Base-by-base conservation (phyloP, 1,139 yeast genomes). In the Pichia sp. region DNA sequence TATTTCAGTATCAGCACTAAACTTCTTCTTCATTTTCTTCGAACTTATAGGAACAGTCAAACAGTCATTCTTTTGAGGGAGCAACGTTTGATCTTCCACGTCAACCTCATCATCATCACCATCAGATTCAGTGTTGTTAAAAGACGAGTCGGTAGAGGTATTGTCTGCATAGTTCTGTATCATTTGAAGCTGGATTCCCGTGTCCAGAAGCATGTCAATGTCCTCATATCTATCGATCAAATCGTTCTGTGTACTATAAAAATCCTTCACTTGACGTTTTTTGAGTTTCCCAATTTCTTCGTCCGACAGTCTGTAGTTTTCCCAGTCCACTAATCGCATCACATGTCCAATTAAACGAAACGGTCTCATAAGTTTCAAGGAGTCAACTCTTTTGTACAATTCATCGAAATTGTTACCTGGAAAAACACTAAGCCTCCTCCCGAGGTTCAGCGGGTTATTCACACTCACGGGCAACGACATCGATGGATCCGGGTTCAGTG, bases 121-220 rank as follows among this genome's bases (percentile, higher is more conserved):
- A 61, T 68, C 34, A 4, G 40, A 36, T 16, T 10, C 15, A 6
- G 32, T 16, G n/a, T 23, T 29, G 6, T 47, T 55, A 74, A 61
- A 58, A 8, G 53, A 38, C 8, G 52, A 43, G 11, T 53, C 56
- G 1, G 57, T 30, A 1, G 60, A 57, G 1, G 62, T 54, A 15
- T 73, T 77, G 47, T 72, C 75, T 10, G 81, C 82, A 63, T 87
- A 87, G 52, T 79, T 82, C 54, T 80, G 75, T 52, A 87, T 75
- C 81, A 87, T 82, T 49, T 80, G 77, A 56, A 78, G 75, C 60
- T 85, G 89, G 55, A 87, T 77, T 1, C 90, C 92, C 3, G 90
- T 81, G 66, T 86, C 95, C 51, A 87, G 73, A 55, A 86, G 73
- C 54, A 76, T 72, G 65, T 87, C 95, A 36, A 87, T 81, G 58